phyloP scores from a whole-genome alignment of 2,329 filamentous ascomycete species.

The Phyllosticta ampelicida region DNA sequence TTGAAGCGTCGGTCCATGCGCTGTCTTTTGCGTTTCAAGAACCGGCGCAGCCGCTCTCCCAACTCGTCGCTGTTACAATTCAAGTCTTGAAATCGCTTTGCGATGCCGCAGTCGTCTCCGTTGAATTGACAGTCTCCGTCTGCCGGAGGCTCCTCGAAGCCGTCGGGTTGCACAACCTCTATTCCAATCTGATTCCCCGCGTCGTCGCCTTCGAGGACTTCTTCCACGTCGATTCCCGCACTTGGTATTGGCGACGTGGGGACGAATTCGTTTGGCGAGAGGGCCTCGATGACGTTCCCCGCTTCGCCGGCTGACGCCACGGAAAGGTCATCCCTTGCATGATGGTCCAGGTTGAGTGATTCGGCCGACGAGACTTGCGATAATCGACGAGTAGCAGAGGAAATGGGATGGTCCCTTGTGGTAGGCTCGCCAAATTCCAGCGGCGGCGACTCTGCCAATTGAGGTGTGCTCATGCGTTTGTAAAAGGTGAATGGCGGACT shows the following conservation, averaged over 20 bases:
- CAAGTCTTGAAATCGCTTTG: conserved; percentile 24
- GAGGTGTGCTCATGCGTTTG: conserved; percentile 23
- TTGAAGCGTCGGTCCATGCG: conserved; percentile 35
- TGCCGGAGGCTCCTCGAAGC: conserved; percentile 33
- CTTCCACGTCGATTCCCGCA: conserved; percentile 32
- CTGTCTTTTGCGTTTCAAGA: conserved; percentile 26
- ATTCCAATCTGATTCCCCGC: conserved; percentile 28
- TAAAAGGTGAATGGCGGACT: conserved; percentile 24
- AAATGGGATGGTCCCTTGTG: conserved; percentile 21
- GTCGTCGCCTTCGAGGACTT: conserved; percentile 28
- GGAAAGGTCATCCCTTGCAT: conserved; percentile 23
- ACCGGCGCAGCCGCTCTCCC: conserved; percentile 12
- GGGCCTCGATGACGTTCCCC: conserved; percentile 15
- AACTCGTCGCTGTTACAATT: conserved; percentile 25
- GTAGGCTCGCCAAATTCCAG: conserved; percentile 28
- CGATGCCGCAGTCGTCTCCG: conserved; percentile 21
- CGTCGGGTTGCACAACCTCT: conserved; percentile 34
- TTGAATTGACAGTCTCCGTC: conserved; percentile 21
- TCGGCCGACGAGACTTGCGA: conserved; percentile 24
- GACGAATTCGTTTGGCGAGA: conserved; percentile 12
- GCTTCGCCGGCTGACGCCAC: conserved; percentile 19
- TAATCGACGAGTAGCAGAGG: conserved; percentile 27
- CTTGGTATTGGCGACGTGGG: conserved; percentile 15
- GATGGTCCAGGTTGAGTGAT: conserved; percentile 26
- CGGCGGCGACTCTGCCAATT: conserved; percentile 25